A percentile compares a stretch with the other conserved stretches of the same genome.
Conservation (phyloP, 2,329 filamentous ascomycete genomes). For the Claviceps sp. region DNA sequence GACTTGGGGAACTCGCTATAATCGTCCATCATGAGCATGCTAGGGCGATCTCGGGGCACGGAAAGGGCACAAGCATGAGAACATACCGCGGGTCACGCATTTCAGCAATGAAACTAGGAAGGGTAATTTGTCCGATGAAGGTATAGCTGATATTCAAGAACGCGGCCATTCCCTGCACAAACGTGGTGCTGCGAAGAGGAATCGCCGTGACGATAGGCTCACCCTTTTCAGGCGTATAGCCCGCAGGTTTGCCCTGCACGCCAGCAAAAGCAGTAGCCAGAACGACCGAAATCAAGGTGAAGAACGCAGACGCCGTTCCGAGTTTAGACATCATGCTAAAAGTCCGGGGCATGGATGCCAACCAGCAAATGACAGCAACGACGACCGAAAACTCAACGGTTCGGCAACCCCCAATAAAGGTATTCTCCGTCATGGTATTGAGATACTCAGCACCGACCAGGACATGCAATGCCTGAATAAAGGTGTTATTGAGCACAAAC, state of each 20-base stretch:
- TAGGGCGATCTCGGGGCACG: too few species aligned
- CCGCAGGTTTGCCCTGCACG: slow-evolving; percentile 59
- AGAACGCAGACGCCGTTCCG: slow-evolving; percentile 66
- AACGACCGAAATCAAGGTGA: slow-evolving; percentile 82
- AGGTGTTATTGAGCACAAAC: slow-evolving; percentile 91
- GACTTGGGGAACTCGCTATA: slow-evolving; percentile 78
- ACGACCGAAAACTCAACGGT: slow-evolving; percentile 71
- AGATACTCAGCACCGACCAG: slow-evolving; percentile 76
- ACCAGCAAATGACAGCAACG: slow-evolving; percentile 59
- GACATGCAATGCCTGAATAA: slow-evolving; percentile 73
- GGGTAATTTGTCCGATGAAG: slow-evolving; percentile 88
- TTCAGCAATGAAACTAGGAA: slow-evolving; percentile 90
- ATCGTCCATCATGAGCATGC: slow-evolving; percentile 18
- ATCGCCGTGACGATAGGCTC: slow-evolving; percentile 55
- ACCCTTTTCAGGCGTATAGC: slow-evolving; percentile 45
- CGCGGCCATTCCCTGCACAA: slow-evolving; percentile 70
- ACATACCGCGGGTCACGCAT: slow-evolving; percentile 54
- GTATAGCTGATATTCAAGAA: slow-evolving; percentile 95
- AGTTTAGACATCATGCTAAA: slow-evolving; percentile 70
- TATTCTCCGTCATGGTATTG: slow-evolving; percentile 69
- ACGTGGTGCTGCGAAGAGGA: slow-evolving; percentile 58
- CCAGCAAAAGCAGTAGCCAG: slow-evolving; percentile 73
- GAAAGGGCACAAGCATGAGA: background rate
- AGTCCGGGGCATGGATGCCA: slow-evolving; percentile 73
- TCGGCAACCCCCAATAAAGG: slow-evolving; percentile 49